Base-by-base conservation (phyloP, 2,329 filamentous ascomycete species). In the Fusarium goolgardi region DNA sequence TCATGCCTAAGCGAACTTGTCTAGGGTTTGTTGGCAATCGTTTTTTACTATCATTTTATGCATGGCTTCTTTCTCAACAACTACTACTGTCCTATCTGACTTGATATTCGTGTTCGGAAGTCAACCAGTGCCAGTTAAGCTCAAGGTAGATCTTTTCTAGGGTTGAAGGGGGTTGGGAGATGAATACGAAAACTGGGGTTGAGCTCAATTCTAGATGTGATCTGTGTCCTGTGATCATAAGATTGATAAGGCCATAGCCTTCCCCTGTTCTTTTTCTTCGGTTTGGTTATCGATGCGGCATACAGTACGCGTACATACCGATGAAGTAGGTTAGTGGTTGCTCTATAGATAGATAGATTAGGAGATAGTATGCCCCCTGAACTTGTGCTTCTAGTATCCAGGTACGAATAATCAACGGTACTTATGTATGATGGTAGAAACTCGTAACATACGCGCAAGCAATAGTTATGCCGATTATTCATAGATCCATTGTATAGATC, bases 161-260 rank as follows among this genome's bases (percentile, higher is more conserved):
- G 43, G 35, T 39, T 13, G 55, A 46, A 44, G 55, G 41, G 41
- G 50, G 25, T 43, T 67, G 47, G 63, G 32, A 45, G 32, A 45
- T 35, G 18, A 29, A 40, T 35, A 51, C 47, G 47, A 29, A 55
- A 45, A 43, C 50, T 44, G 66, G 67, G 67, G 63, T 58, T 40
- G n/a, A 13, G 18, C n/a, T n/a, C n/a, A n/a, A 39, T 47, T 51
- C 53, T 62, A 49, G 56, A n/a, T 35, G 49, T 65, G 69, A 73
- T 73, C 69, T 60, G 27, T 52, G 67, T 72, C 71, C 69, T 59
- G 21, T 52, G 47, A 73, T 72, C 69, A 72, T 73, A 55, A 72
- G 71, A 72, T 73, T 65, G 71, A 73, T 65, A 73, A 71, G 64
- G 45, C 44, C 46, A 50, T n/a, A 44, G 25, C 23, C n/a, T 29